phyloP scores from a whole-genome alignment of 2,329 filamentous ascomycete genomes.

The Colletotrichum sp. region DNA sequence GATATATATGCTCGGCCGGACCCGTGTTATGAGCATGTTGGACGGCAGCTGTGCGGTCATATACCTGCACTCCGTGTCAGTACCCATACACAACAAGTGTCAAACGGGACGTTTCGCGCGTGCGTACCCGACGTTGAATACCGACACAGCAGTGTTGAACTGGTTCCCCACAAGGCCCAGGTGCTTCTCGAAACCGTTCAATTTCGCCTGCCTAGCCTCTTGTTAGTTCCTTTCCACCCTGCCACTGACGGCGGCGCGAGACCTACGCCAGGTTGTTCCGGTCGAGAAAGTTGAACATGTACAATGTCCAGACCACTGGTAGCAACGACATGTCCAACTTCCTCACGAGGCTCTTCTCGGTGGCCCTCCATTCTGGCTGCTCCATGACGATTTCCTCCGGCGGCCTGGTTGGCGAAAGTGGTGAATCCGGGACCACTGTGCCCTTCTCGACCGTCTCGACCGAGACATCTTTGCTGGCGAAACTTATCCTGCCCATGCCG shows the following conservation, averaged over 20 bases:
- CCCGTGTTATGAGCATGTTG: constrained; percentile 26
- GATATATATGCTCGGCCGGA: constrained; percentile 25
- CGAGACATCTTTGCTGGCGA: not conserved
- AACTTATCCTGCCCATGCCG: not conserved
- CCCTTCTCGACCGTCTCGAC: not conserved
- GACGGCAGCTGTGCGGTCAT: constrained; percentile 24
- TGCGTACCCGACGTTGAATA: constrained; percentile 16
- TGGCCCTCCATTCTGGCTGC: constrained; percentile 4
- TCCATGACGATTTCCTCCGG: not conserved
- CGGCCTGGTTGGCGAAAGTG: not conserved
- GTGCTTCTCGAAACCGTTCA: constrained; percentile 13
- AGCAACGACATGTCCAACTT: constrained; percentile 29
- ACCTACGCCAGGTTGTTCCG: constrained; percentile 22
- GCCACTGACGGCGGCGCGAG: too few species aligned
- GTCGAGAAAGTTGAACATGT: constrained; percentile 23
- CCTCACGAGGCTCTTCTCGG: constrained; percentile 21
- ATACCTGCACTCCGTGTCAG: constrained; percentile 13
- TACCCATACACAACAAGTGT: not conserved
- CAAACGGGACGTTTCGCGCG: not conserved
- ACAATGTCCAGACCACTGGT: constrained; percentile 18
- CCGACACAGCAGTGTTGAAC: constrained; percentile 15
- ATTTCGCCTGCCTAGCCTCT: constrained; percentile 7
- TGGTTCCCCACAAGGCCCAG: constrained; percentile 16
- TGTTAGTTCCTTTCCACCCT: not conserved
- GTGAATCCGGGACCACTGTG: not conserved